Conservation (phyloP, 495 filamentous ascomycete species). For the Astrothelium subdiscretum region DNA sequence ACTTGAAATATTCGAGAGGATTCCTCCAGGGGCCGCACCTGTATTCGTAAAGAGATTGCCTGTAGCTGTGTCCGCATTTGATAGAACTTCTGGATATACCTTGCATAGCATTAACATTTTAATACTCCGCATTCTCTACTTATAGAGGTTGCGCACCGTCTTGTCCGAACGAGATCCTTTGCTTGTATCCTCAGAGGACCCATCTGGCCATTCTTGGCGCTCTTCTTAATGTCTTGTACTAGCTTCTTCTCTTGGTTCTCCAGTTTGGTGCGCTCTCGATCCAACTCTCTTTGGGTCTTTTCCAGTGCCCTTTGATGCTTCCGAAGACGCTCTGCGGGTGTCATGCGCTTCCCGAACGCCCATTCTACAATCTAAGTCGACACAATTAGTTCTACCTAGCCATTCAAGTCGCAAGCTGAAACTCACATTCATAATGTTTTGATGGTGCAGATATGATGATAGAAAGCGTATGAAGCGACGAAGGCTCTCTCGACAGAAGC, state of each 20-base stretch:
- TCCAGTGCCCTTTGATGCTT: conserved; percentile 95
- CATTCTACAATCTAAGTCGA: conserved; percentile 74
- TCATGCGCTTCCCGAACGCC: conserved; percentile 98
- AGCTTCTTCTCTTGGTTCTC: conserved; percentile 98
- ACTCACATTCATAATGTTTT: conserved; percentile 49
- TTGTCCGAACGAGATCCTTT: conserved; percentile 87
- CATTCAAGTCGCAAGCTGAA: conserved; percentile 23
- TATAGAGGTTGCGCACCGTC: conserved; percentile 45
- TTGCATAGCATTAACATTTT: conserved; percentile 19
- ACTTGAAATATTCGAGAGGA: neutral
- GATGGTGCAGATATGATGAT: neutral
- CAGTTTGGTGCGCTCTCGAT: conserved; percentile 84
- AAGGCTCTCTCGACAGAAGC: neutral
- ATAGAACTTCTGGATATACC: conserved; percentile 97
- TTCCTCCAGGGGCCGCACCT: conserved; percentile 42
- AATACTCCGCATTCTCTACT: neutral
- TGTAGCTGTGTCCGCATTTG: conserved; percentile 94
- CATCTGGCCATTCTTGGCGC: conserved; percentile 93
- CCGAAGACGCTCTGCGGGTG: conserved; percentile 86
- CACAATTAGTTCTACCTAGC: neutral
- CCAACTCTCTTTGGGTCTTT: conserved; percentile 91
- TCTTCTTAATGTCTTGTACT: conserved; percentile 90
- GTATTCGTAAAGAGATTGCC: conserved; percentile 87
- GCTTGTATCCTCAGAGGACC: conserved; percentile 95
- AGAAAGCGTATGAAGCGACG: neutral